Evolutionary conservation across 148 eudicot genomes (phyloP).

Genomic region (Heliosperma pusillum): DNA sequence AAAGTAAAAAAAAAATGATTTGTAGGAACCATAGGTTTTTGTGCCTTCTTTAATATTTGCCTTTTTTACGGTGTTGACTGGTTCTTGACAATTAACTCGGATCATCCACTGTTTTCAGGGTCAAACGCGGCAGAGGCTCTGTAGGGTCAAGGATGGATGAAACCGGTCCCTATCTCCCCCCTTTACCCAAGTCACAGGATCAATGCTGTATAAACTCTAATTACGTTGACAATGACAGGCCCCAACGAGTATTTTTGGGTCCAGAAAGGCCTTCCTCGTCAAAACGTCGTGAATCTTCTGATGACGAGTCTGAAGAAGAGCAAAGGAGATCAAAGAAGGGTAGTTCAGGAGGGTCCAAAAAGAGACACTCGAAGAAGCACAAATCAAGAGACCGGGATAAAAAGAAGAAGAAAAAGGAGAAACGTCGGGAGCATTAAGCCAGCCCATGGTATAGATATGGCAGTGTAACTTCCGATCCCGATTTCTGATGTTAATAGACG

Average conservation of each 20-base stretch:
- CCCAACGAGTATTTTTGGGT: slow-evolving; percentile 37
- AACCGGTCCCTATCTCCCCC: slow-evolving; percentile 78
- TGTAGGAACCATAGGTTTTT: too few species aligned
- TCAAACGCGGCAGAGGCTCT: slow-evolving; percentile 86
- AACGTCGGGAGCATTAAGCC: slow-evolving; percentile 34
- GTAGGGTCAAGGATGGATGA: slow-evolving; percentile 95
- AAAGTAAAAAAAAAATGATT: too few species aligned
- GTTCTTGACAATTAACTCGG: slow-evolving; percentile 11
- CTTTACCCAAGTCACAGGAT: slow-evolving; percentile 30
- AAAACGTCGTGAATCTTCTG: slow-evolving; percentile 38
- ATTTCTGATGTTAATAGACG: slow-evolving; percentile 3
- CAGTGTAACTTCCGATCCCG: not conserved
- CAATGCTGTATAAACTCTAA: slow-evolving; percentile 19
- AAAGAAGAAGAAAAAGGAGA: slow-evolving; percentile 50
- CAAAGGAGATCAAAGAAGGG: slow-evolving; percentile 40
- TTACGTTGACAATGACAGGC: slow-evolving; percentile 22
- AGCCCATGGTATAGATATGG: not conserved
- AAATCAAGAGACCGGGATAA: slow-evolving; percentile 52
- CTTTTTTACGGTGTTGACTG: not conserved
- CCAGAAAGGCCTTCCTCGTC: slow-evolving; percentile 58
- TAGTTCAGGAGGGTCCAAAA: slow-evolving; percentile 41
- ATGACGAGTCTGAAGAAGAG: slow-evolving; percentile 36
- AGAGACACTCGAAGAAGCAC: slow-evolving; percentile 52
- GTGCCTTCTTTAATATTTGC: not conserved
- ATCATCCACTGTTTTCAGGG: slow-evolving; percentile 43